Evolutionary conservation across 768 basidiomycete genomes (phyloP).

Genomic region (Naematelia encephala): DNA sequence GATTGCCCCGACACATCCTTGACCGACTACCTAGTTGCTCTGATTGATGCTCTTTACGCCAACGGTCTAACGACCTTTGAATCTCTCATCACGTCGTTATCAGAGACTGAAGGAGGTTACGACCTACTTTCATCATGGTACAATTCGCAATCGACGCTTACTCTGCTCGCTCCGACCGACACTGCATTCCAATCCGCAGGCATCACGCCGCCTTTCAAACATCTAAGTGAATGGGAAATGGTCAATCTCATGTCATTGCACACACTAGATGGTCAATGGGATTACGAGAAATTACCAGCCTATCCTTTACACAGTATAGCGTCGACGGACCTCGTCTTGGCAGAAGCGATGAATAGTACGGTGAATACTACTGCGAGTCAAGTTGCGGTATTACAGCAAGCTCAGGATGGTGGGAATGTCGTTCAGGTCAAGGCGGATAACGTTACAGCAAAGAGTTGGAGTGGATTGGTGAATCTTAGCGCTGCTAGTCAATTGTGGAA

Average conservation of each 20-base stretch:
- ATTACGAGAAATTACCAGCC: slow-evolving; percentile 6
- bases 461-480: slow-evolving; percentile 15
- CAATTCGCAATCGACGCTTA: slow-evolving; percentile 13
- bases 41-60: slow-evolving; percentile 33
- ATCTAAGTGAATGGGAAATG: slow-evolving; percentile 8
- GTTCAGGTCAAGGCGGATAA: slow-evolving; percentile 20
- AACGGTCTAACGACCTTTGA: slow-evolving; percentile 42
- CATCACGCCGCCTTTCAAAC: slow-evolving; percentile 23
- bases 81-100: slow-evolving; percentile 23
- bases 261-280: slow-evolving; percentile 21
- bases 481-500: slow-evolving; percentile 14
- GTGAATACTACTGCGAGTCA: slow-evolving; percentile 11
- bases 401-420: slow-evolving; percentile 14
- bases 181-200: slow-evolving; percentile 27
- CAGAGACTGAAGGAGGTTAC: slow-evolving; percentile 32
- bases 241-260: slow-evolving; percentile 27
- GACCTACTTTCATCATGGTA: slow-evolving; percentile 15
- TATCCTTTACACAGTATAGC: slow-evolving; percentile 13
- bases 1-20: slow-evolving; percentile 28
- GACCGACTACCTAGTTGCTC: slow-evolving; percentile 28
- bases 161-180: slow-evolving; percentile 40
- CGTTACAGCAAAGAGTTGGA: slow-evolving; percentile 23
- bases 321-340: slow-evolving; percentile 8
- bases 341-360: background rate
- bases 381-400: slow-evolving; percentile 18